Base-by-base conservation (phyloP, 495 filamentous ascomycete species). In the Massariosphaeria phaeospora region DNA sequence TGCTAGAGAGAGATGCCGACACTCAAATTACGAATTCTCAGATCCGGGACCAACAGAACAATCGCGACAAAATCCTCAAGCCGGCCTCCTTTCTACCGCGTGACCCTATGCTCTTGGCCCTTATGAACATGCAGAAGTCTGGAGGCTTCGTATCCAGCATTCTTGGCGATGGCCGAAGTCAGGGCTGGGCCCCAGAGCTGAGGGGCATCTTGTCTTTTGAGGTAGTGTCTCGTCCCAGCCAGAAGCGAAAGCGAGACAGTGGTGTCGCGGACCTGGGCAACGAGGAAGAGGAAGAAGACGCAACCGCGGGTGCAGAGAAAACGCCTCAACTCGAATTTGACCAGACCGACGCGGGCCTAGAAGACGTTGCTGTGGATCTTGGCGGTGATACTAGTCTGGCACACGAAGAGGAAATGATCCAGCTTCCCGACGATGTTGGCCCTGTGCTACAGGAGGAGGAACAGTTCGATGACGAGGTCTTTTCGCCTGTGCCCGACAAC, bases 221-320 rank as follows among this genome's bases (percentile, higher is more conserved):
- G 53, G 79, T 85, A 9, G 80, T 96, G 15, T 80, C 83, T 49
- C 81, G 79, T 41, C 77, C 83, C 11, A 85, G 87, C 40, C 89
- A 93, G 33, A 98, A 97, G 79, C 75, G 94, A 48, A 98, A 98
- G 77, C 84, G 93, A 33, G 93, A 95, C 67, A 88, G 83, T 60
- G 91, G 88, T 9, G 79, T 94, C 47, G 85, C 85, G 27, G 88
- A 91, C 66, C 76, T 94, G 66, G 80, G 74, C 41, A 84, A 84
- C n/a, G 79, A 88, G 25, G 86, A 89, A 48, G 78, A 84, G 26
- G 86, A 89, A 48, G 78, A 84, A 27, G 57, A 51, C 8, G 54
- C 61, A 0, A 45, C 21, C 6, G 48, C 29, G 10, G 54, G 44
- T 18, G 31, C 52, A 6, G 56, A 69, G 35, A 58, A 59, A 41